phyloP scores from a whole-genome alignment of 2,329 filamentous ascomycete genomes.

The Macrophomina tecta region DNA sequence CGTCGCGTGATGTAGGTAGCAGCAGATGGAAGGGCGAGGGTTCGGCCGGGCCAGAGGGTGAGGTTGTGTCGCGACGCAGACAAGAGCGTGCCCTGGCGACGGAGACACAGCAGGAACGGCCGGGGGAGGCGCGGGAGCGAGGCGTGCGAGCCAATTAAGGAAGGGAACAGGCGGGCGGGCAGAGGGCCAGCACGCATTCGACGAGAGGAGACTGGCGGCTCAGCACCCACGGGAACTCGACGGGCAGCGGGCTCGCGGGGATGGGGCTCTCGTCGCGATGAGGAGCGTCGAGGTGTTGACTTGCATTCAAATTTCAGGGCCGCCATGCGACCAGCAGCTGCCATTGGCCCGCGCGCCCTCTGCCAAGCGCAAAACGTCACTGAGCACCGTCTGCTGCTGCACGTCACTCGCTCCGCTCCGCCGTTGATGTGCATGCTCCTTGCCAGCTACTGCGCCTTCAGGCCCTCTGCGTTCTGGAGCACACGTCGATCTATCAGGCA shows the following conservation, averaged over 20 bases:
- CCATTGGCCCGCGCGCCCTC: slow-evolving; percentile 20
- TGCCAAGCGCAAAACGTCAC: slow-evolving; percentile 21
- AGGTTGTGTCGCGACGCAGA: slow-evolving; percentile 8
- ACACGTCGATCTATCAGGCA: neutral
- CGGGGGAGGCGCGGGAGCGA: slow-evolving; percentile 7
- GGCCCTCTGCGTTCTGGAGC: neutral
- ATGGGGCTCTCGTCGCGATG: slow-evolving; percentile 18
- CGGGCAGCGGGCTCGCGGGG: slow-evolving; percentile 11
- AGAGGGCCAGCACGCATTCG: slow-evolving; percentile 28
- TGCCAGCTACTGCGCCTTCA: neutral
- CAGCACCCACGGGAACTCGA: slow-evolving; percentile 13
- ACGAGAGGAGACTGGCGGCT: slow-evolving; percentile 3
- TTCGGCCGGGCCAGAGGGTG: neutral
- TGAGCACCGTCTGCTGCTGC: slow-evolving; percentile 14
- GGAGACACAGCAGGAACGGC: slow-evolving; percentile 7
- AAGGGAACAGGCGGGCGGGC: slow-evolving; percentile 16
- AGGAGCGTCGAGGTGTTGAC: slow-evolving; percentile 23
- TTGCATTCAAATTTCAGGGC: slow-evolving; percentile 26
- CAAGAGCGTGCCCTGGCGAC: neutral
- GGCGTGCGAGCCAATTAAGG: slow-evolving; percentile 14
- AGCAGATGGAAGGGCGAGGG: too few relatives aligned
- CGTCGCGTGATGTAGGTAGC: slow-evolving; percentile 1
- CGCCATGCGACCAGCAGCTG: slow-evolving; percentile 13
- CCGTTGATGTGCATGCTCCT: neutral
- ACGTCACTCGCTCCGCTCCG: slow-evolving; percentile 6